A percentile compares a stretch with the other conserved stretches of the same genome.
Evolutionary conservation across 331 rosid genomes (phyloP).

Genomic region (Saraca asoca): DNA sequence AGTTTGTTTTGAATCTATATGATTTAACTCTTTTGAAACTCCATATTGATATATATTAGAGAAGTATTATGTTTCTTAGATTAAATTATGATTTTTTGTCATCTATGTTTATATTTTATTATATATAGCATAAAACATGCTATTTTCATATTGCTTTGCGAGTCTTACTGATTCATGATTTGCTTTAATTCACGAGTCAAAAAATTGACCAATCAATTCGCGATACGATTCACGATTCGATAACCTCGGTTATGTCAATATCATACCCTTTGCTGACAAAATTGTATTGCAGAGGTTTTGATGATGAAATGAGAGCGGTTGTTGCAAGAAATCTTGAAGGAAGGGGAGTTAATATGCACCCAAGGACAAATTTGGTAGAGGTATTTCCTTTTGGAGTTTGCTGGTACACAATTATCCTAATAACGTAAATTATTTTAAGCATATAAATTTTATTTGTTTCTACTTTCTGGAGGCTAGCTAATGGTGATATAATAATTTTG

Average conservation of each 20-base stretch:
- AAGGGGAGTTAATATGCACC: constrained; percentile 86
- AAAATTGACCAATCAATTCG: too few species aligned
- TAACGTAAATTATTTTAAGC: neutral
- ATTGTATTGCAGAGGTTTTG: constrained; percentile 75
- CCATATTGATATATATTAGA: too few species aligned
- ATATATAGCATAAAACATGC: too few species aligned
- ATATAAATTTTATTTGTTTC: neutral
- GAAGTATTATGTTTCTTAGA: too few species aligned
- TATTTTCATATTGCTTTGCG: too few species aligned
- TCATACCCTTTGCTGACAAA: neutral
- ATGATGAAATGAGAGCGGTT: constrained; percentile 96
- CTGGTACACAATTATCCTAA: constrained; percentile 6
- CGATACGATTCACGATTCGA: too few species aligned
- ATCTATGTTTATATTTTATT: too few species aligned
- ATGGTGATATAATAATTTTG: constrained; percentile 10
- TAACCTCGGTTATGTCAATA: neutral
- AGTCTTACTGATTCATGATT: too few species aligned
- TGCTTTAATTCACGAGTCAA: too few species aligned
- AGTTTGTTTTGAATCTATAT: too few species aligned
- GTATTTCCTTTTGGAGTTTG: constrained; percentile 46
- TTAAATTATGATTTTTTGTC: too few species aligned
- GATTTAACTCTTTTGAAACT: too few species aligned
- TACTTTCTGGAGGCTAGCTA: constrained; percentile 35
- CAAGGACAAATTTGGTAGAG: constrained; percentile 73
- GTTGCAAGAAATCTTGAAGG: constrained; percentile 94